These are phyloP conservation scores for Sedum album DNA, from an alignment of 164 flowering plant species.

Conservation along the genomic window DNA sequence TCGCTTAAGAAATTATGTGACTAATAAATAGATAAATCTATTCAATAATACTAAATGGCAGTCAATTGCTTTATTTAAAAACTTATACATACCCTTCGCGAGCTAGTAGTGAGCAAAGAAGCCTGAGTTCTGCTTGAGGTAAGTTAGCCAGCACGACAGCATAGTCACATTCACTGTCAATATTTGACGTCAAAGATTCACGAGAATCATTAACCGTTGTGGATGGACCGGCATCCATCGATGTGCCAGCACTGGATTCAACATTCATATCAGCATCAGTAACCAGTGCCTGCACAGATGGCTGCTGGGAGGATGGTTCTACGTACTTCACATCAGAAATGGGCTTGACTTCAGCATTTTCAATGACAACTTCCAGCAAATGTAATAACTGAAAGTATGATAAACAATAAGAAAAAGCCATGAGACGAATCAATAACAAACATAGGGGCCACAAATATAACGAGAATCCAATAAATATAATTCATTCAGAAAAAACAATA, in stretches of 20 bases:
- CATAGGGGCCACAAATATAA: neutral
- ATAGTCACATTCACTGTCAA: slow-evolving; percentile 31
- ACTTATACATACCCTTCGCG: slow-evolving; percentile 89
- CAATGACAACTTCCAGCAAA: slow-evolving; percentile 76
- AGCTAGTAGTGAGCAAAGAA: slow-evolving; percentile 88
- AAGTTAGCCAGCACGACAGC: slow-evolving; percentile 38
- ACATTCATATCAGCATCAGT: slow-evolving; percentile 34
- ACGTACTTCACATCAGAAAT: slow-evolving; percentile 28
- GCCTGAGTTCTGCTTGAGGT: slow-evolving; percentile 72
- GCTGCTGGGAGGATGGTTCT: slow-evolving; percentile 37
- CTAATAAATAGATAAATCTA: too few species aligned
- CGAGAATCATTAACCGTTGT: slow-evolving; percentile 27
- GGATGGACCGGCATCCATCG: slow-evolving; percentile 25
- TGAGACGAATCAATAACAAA: too few species aligned
- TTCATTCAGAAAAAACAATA: neutral
- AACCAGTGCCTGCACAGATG: slow-evolving; percentile 30
- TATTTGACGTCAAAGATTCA: slow-evolving; percentile 30
- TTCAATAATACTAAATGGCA: too few species aligned
- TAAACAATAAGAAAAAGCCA: neutral
- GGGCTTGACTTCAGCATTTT: slow-evolving; percentile 58
- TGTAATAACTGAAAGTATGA: slow-evolving; percentile 57
- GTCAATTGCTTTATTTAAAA: too few species aligned
- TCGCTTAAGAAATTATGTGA: too few species aligned
- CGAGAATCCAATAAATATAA: neutral
- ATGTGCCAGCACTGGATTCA: slow-evolving; percentile 30